Conservation (phyloP, 2,329 filamentous ascomycete species). For the Ascochyta clinopodiicola region DNA sequence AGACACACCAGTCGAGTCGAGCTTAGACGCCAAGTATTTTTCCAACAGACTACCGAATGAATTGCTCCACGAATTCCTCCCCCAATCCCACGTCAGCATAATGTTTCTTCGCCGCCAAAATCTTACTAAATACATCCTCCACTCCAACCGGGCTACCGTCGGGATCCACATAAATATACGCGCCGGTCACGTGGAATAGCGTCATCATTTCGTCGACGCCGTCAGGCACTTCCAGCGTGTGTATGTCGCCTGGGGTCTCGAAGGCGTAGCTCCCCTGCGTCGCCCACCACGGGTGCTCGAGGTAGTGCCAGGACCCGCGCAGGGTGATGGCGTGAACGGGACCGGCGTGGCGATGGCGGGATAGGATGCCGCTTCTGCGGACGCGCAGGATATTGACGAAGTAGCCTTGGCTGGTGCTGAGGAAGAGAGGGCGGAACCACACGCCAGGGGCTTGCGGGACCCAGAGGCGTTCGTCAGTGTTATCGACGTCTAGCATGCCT, state of each 20-base stretch:
- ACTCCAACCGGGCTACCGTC: too few species aligned
- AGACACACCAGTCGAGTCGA: too few species aligned
- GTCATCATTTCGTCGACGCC: constrained; percentile 3
- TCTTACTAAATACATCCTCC: too few species aligned
- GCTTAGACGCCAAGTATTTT: too few species aligned
- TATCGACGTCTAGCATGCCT: too few species aligned
- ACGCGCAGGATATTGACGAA: constrained; percentile 2
- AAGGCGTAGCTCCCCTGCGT: neutral
- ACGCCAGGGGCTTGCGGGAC: neutral
- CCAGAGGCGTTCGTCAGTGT: neutral
- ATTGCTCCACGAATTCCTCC: too few species aligned
- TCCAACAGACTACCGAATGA: too few species aligned
- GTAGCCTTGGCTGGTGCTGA: neutral
- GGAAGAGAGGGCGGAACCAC: neutral
- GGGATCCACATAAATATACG: constrained; percentile 1
- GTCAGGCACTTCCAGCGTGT: neutral
- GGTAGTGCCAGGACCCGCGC: too few species aligned
- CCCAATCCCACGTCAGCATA: too few species aligned
- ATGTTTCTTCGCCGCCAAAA: too few species aligned
- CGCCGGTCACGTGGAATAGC: neutral
- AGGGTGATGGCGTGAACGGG: too few species aligned
- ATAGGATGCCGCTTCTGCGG: neutral
- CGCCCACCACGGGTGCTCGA: constrained; percentile 2
- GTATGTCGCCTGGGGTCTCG: neutral
- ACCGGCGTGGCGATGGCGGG: neutral